Percentiles rank a stretch among this genome's conserved stretches.
These are phyloP conservation scores for Trichophyton rubrum DNA, from an alignment of 2,329 filamentous ascomycete genomes.

Conservation along the genomic window DNA sequence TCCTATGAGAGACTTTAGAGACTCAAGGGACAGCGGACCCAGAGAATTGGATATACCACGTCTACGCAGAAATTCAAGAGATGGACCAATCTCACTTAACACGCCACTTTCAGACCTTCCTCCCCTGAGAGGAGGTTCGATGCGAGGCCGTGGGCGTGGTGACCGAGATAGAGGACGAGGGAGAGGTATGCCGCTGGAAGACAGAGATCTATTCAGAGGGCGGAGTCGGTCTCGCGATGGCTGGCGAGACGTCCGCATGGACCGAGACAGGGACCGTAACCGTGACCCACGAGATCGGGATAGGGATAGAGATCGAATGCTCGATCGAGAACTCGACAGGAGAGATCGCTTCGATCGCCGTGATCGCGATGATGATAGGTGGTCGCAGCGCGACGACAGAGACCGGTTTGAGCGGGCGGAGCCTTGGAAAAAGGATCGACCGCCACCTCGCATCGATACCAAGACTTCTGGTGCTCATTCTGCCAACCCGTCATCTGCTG, in stretches of 20 bases:
- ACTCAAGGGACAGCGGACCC: slow-evolving; percentile 24
- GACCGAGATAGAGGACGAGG: slow-evolving; percentile 34
- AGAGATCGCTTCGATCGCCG: slow-evolving; percentile 20
- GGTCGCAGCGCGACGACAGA: slow-evolving; percentile 16
- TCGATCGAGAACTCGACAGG: slow-evolving; percentile 15
- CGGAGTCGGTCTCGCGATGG: slow-evolving; percentile 35
- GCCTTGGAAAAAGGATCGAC: slow-evolving; percentile 30
- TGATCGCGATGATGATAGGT: slow-evolving; percentile 22
- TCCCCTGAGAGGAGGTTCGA: slow-evolving; percentile 24
- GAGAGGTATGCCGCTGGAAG: slow-evolving; percentile 28
- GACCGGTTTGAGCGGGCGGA: slow-evolving; percentile 23
- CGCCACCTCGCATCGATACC: slow-evolving; percentile 17
- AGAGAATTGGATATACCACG: slow-evolving; percentile 30
- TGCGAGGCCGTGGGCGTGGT: slow-evolving; percentile 32
- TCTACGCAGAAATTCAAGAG: slow-evolving; percentile 33
- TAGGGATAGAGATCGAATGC: slow-evolving; percentile 22
- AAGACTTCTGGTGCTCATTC: slow-evolving; percentile 17
- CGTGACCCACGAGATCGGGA: slow-evolving; percentile 24
- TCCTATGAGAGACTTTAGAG: slow-evolving; percentile 29
- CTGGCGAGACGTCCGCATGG: slow-evolving; percentile 27
- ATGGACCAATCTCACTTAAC: slow-evolving; percentile 29
- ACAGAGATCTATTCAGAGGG: slow-evolving; percentile 32
- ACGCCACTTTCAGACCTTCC: slow-evolving; percentile 27
- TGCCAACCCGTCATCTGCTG: slow-evolving; percentile 8
- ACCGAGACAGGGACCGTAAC: slow-evolving; percentile 21